A percentile compares a stretch with the other conserved stretches of the same genome.
These are phyloP conservation scores for Naganishia sp. DNA, from an alignment of 1,284 basidiomycete genomes.

Conservation along the genomic window DNA sequence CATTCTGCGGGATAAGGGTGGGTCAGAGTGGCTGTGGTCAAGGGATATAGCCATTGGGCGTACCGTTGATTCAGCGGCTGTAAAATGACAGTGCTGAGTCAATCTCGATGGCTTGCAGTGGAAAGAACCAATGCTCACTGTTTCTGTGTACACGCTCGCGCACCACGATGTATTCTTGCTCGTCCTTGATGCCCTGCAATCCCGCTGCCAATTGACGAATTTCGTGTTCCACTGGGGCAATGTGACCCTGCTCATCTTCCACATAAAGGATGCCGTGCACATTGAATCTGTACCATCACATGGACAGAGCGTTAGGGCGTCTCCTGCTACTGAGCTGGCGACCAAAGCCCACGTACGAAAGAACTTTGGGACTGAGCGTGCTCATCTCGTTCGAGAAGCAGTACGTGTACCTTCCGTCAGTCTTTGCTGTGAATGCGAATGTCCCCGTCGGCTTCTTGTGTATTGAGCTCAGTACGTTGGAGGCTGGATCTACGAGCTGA, in stretches of 20 bases:
- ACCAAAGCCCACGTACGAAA: constrained; percentile 65
- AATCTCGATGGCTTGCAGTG: neutral
- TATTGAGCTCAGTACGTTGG: constrained; percentile 70
- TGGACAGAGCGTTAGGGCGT: neutral
- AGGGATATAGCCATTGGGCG: constrained; percentile 6
- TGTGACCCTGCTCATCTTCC: constrained; percentile 54
- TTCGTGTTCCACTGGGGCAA: constrained; percentile 94
- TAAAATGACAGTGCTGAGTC: too few species aligned
- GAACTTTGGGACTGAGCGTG: constrained; percentile 87
- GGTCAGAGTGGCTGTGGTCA: neutral
- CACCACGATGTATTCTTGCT: constrained; percentile 97
- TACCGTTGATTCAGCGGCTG: constrained; percentile 75
- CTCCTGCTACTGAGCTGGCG: too few species aligned
- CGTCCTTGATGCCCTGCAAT: constrained; percentile 90
- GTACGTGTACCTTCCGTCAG: constrained; percentile 86
- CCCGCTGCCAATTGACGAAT: constrained; percentile 84
- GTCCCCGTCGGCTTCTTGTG: constrained; percentile 87
- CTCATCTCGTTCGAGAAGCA: constrained; percentile 99
- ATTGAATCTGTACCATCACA: constrained; percentile 72
- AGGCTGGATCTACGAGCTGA: constrained; percentile 77
- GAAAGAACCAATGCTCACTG: constrained; percentile 55
- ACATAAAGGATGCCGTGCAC: constrained; percentile 90
- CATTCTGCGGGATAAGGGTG: constrained; percentile 60
- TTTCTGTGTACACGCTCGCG: constrained; percentile 90
- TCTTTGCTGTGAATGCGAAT: constrained; percentile 79